Evolutionary conservation across 805 yeast genomes (phyloP), one percentile per base, ranked within the genome.

Genomic region (Aciculoconidium aculeatum): DNA sequence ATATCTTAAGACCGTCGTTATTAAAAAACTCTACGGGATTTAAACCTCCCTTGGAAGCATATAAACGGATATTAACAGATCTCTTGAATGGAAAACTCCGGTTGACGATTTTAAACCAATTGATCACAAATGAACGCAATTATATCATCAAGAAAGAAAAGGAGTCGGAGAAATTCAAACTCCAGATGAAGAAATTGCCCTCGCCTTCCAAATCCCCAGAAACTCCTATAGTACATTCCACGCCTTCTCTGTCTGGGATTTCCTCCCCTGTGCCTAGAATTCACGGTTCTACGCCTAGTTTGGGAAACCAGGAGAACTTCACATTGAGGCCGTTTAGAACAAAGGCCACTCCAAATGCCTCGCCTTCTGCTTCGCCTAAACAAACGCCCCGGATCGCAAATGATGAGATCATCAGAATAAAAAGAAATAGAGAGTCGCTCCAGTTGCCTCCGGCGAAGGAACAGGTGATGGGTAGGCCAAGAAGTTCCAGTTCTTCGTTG

Each of bases 321-420:
- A 39, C 63, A 3, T 50, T 62, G 31, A 42, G 70, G 25, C 70
- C 70, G 3, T 65, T 65, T 35, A 48, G 61, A 29, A 65, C 70
- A 1, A 55, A 53, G 11, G 39, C 51, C 1, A 61, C 69, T 1
- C 70, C 70, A 3, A 38, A 47, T 12, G 62, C 67, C 1, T 57
- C 67, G 1, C 70, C 70, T 1, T 37, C 45, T 11, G 39, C 46
- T 1, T 63, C 70, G 1, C 70, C 70, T 0, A 46, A 48, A 9
- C 55, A 49, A 18, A 39, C 49, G 4, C 46, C 48, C 8, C 34
- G 38, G 26, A 32, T 34, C 12, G 31, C 20, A 5, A 21, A 12
- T 12, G 44, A 40, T 20, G 25, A 14, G 31, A 30, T 14, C n/a
- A n/a, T n/a, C 26, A 16, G 5, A 14, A 21, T 6, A 19, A 24